These are phyloP conservation scores for Leptographium flavum DNA, from an alignment of 2,329 filamentous ascomycete species.

Conservation along the genomic window DNA sequence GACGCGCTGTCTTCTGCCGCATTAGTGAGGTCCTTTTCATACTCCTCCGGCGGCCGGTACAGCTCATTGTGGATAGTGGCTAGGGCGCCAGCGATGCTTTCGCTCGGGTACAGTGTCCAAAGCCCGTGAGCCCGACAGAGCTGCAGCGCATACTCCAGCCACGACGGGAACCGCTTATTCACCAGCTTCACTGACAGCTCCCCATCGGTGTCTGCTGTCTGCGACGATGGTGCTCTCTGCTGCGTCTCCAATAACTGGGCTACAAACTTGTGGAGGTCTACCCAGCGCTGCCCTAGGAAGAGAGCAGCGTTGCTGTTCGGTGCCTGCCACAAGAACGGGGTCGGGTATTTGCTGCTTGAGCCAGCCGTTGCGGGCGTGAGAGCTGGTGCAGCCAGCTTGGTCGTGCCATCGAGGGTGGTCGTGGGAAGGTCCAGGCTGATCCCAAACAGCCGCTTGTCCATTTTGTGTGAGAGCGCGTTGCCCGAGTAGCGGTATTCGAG, in stretches of 20 bases:
- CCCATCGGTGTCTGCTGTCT: slow-evolving; percentile 10
- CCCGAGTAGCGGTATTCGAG: slow-evolving; percentile 65
- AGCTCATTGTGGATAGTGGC: slow-evolving; percentile 69
- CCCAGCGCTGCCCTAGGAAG: slow-evolving; percentile 76
- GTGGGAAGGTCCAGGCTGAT: slow-evolving; percentile 67
- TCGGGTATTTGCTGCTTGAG: neutral
- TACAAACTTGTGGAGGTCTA: slow-evolving; percentile 70
- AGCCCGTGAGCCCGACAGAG: slow-evolving; percentile 67
- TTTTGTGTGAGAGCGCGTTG: slow-evolving; percentile 24
- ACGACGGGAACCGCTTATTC: slow-evolving; percentile 56
- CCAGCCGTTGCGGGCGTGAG: slow-evolving; percentile 11
- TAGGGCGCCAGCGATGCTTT: slow-evolving; percentile 36
- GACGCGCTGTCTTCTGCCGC: slow-evolving; percentile 7
- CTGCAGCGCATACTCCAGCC: slow-evolving; percentile 65
- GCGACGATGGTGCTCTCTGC: no score
- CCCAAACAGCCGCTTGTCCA: slow-evolving; percentile 50
- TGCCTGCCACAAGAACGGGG: slow-evolving; percentile 70
- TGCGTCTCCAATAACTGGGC: slow-evolving; percentile 40
- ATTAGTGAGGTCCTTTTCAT: slow-evolving; percentile 18
- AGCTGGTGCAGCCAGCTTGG: slow-evolving; percentile 33
- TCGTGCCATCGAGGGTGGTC: slow-evolving; percentile 42
- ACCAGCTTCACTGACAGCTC: slow-evolving; percentile 38
- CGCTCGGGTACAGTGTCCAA: slow-evolving; percentile 63
- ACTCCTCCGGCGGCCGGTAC: slow-evolving; percentile 58
- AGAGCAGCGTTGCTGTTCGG: slow-evolving; percentile 72